Evolutionary conservation across 2,329 filamentous ascomycete genomes (phyloP), one percentile per base, ranked within the genome.

Genomic region (Neurospora sp.): DNA sequence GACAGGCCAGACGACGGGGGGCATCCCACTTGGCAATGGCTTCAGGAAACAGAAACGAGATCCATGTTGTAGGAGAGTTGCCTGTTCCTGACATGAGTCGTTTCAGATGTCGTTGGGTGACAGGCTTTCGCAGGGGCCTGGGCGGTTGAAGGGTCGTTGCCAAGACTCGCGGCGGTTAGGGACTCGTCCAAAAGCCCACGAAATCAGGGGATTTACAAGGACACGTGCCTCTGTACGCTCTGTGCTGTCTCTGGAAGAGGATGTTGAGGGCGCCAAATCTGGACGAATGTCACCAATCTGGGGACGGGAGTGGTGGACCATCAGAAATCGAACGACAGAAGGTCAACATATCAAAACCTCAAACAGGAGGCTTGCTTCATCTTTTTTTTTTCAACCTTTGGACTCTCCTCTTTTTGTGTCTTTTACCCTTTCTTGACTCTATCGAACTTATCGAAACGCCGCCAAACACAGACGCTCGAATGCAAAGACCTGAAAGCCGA

Each of bases 41-140:
- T 42, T 69, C 67, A 70, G 68, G 58, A 62, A 67, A 52, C 52
- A 17, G 52, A 36, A 17, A 62, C 28, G 15, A 68, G 38, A 33
- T 33, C 28, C 28, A 68, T 66, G 67, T 72, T 58, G 73, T 68
- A 67, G 46, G 70, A 71, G 76, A 76, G 73, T 68, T 68, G 68
- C 28, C 72, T 66, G 66, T 74, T 73, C 74, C 73, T 73, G 74
- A 77, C 76, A 73, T 68, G 68, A 72, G 71, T 68, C 69, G 76
- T 78, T 78, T 78, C 76, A 78, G 76, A 75, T 75, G 71, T 72
- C 70, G 75, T 76, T 75, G 72, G 66, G 76, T 72, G 73, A 73
- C 74, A 2, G 52, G 23, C 52, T 4, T 17, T 33, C 1, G 28
- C 52, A 70, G 69, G 75, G 75, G 69, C 68, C 4, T 33, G 58